Evolutionary conservation across 2,329 filamentous ascomycete species (phyloP).

Genomic region (Diaporthe citri): DNA sequence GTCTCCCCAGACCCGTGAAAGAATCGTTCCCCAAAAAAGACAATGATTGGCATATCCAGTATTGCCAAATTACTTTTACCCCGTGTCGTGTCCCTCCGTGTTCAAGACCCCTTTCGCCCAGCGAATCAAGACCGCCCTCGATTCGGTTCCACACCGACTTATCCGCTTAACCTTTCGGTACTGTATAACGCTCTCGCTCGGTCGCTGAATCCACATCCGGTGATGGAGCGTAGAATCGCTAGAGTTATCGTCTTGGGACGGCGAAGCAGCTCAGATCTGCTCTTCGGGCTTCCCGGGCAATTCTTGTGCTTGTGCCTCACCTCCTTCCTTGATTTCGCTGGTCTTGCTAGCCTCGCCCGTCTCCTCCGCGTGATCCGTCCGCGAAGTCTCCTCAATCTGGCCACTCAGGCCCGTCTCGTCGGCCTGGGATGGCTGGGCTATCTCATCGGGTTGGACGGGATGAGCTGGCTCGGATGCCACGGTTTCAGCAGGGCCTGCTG

Average conservation of each 20-base stretch:
- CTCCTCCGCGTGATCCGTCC: not conserved
- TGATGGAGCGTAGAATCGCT: not conserved
- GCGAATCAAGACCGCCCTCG: not conserved
- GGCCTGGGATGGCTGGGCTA: not conserved
- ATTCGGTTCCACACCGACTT: not conserved
- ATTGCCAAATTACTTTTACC: slow-evolving; percentile 6
- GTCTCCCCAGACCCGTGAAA: not conserved
- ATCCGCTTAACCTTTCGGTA: not conserved
- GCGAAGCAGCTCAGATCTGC: not conserved
- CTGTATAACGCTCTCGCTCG: not conserved
- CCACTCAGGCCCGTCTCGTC: not conserved
- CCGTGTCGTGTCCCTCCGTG: not conserved
- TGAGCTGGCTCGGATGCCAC: not conserved
- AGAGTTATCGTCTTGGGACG: too few relatives aligned
- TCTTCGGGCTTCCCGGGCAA: slow-evolving; percentile 2
- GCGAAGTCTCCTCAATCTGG: not conserved
- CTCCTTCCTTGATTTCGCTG: not conserved
- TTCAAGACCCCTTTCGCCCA: not conserved
- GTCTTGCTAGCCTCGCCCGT: not conserved
- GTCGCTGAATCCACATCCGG: not conserved
- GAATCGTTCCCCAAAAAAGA: not conserved
- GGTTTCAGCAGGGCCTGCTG: not conserved
- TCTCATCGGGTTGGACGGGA: not conserved
- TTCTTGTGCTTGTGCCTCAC: not conserved
- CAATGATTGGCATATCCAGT: slow-evolving; percentile 7